Conservation (phyloP, 73 alveolate species). For the Blepharisma japonicum region DNA sequence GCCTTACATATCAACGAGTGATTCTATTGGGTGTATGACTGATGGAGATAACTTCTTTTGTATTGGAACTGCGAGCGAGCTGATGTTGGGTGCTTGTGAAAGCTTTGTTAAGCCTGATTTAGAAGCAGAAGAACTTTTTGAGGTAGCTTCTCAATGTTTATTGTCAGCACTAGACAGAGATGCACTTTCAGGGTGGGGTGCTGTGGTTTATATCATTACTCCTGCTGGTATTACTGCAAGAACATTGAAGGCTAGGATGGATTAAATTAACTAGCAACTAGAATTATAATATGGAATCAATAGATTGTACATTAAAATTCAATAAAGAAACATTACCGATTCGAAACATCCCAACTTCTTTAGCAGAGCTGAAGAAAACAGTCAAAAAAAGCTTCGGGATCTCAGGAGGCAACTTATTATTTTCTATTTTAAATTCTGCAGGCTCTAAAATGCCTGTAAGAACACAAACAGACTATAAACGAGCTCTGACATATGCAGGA, state of each 20-base stretch:
- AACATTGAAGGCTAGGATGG: conserved; percentile 3
- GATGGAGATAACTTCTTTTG: conserved; percentile 71
- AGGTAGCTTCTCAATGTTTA: conserved; percentile 82
- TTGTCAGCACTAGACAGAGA: conserved; percentile 92
- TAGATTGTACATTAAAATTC: too few species aligned
- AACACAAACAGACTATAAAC: too few species aligned
- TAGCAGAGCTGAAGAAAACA: too few species aligned
- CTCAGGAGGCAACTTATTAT: too few species aligned
- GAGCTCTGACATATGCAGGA: too few species aligned
- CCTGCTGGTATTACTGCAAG: conserved; percentile 13
- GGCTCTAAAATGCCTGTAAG: too few species aligned
- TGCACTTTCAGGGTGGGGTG: conserved; percentile 98
- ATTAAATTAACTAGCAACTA: neutral
- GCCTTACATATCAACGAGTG: conserved; percentile 89
- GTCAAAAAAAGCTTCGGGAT: too few species aligned
- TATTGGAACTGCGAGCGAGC: conserved; percentile 87
- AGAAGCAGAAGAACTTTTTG: conserved; percentile 87
- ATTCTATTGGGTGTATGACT: conserved; percentile 87
- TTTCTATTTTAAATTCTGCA: too few species aligned
- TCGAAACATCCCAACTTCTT: too few species aligned
- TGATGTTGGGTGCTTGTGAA: conserved; percentile 91
- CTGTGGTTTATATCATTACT: conserved; percentile 73
- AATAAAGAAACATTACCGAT: too few species aligned
- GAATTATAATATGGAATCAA: too few species aligned
- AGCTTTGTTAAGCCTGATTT: conserved; percentile 81